Conservation (phyloP, 2,329 filamentous ascomycete genomes). For the Tolypocladium inflatum region DNA sequence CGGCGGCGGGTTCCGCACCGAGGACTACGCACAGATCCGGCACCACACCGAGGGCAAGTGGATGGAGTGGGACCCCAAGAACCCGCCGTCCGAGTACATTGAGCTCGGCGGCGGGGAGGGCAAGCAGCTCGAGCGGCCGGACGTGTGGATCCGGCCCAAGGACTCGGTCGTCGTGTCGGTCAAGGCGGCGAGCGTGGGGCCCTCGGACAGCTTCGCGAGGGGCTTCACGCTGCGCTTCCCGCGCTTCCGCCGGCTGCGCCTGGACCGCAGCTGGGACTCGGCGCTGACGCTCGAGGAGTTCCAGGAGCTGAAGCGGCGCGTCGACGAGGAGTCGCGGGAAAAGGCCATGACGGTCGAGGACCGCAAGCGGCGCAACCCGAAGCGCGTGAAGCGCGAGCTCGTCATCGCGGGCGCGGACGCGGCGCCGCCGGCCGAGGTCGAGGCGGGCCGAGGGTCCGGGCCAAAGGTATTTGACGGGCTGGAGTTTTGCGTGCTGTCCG, state of each 20-base stretch:
- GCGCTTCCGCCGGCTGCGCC: slow-evolving; percentile 70
- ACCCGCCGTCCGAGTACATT: slow-evolving; percentile 68
- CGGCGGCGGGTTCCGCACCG: slow-evolving; percentile 79
- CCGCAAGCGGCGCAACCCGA: slow-evolving; percentile 41
- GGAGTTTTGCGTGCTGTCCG: slow-evolving; percentile 76
- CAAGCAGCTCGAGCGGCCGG: slow-evolving; percentile 65
- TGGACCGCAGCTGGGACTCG: slow-evolving; percentile 77
- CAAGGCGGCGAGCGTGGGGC: slow-evolving; percentile 72
- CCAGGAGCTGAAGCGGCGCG: slow-evolving; percentile 55
- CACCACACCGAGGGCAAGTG: slow-evolving; percentile 88
- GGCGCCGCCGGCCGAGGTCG: slow-evolving; percentile 23
- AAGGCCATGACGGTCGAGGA: slow-evolving; percentile 73
- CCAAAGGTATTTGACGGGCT: slow-evolving; percentile 65
- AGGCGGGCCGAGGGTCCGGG: slow-evolving; percentile 23
- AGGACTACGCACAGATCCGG: slow-evolving; percentile 75
- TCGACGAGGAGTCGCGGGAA: slow-evolving; percentile 61
- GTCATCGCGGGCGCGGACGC: slow-evolving; percentile 61
- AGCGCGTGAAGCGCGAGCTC: slow-evolving; percentile 59
- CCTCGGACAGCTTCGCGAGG: slow-evolving; percentile 69
- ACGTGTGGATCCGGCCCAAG: slow-evolving; percentile 85
- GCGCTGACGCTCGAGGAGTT: slow-evolving; percentile 75
- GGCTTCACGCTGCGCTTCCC: slow-evolving; percentile 81
- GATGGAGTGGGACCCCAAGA: slow-evolving; percentile 71
- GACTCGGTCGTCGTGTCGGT: slow-evolving; percentile 83
- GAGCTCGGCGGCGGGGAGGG: slow-evolving; percentile 70